Base-by-base conservation (phyloP, 108 stramenopile species). In the Nitzschia putrida region DNA sequence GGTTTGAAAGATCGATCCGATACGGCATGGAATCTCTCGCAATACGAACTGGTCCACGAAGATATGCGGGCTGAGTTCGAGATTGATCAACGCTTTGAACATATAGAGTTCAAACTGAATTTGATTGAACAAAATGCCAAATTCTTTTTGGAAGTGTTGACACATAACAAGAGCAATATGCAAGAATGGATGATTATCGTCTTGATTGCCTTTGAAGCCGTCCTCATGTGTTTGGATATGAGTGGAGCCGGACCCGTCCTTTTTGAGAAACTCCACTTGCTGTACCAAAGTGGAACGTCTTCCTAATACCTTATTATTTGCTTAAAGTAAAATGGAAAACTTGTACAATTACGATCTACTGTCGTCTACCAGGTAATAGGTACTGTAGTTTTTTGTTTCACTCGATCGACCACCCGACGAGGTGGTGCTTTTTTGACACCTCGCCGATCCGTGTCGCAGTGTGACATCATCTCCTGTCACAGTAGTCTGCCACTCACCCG, bases 151-250 rank as follows among this genome's bases (percentile, higher is more conserved):
- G 94, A 97, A 57, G 88, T 97, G 20, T 68, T 95, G 26, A 78
- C 90, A 50, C 76, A 89, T 42, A 83, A 97, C 65, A 97, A 97
- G 78, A 82, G 81, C 40, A 92, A 90, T 61, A 79, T 87, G 12
- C 56, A 94, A 61, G 96, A 97, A 69, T 94, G 93, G 96, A 91
- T 95, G 66, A 97, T 97, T 54, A 88, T 97, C 58, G 79, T 84
- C 0, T 72, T 97, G 16, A 97, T 97, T 75, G 57, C 76, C 22
- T 87, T 94, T 55, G 96, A 97, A 69, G 92, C 91, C 52, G 72
- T 87, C 11, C 67, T 97, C 51, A 94, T 95, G 94, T 78, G 83
- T 51, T 45, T 90, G 59, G 94, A 93, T 69, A 95, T 93, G 94
- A 88, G 88, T 73, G 94, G 94, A 3, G 60, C 72, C 71, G 93